Evolutionary conservation across 441 rosid genomes (phyloP).

Genomic region (Aquilaria agallochum): DNA sequence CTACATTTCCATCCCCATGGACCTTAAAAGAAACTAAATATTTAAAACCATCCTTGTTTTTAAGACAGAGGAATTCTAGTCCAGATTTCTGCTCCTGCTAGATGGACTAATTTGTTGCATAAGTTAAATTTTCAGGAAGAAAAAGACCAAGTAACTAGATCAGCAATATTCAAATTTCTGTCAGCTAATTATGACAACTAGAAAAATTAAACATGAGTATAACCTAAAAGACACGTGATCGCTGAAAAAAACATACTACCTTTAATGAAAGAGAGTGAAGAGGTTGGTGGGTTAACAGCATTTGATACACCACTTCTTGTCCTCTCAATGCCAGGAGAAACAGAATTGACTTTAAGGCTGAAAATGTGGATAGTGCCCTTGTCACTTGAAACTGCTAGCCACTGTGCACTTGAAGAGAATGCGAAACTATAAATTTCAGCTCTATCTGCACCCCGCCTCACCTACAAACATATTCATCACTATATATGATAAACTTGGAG

Average conservation of each 20-base stretch:
- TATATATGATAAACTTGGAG: not conserved
- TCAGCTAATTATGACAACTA: no score
- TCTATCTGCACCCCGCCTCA: constrained; percentile 79
- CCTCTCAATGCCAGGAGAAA: constrained; percentile 34
- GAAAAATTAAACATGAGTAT: no score
- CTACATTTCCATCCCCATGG: not conserved
- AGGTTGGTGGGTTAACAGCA: constrained; percentile 26
- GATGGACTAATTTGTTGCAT: no score
- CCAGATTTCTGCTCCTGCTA: no score
- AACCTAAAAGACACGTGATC: no score
- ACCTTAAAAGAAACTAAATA: no score
- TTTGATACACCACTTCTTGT: constrained; percentile 20
- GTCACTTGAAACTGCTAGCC: constrained; percentile 79
- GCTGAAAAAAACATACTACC: constrained; percentile 24
- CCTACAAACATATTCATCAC: constrained; percentile 25
- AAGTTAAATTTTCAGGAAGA: no score
- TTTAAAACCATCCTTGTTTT: no score
- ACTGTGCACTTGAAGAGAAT: constrained; percentile 56
- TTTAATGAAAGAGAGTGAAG: constrained; percentile 55
- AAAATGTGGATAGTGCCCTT: constrained; percentile 76
- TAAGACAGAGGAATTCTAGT: no score
- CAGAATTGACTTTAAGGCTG: constrained; percentile 53
- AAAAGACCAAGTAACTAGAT: no score
- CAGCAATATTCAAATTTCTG: no score
- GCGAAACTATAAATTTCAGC: constrained; percentile 75